A percentile compares a stretch with the other conserved stretches of the same genome.
Evolutionary conservation across 768 basidiomycete species (phyloP).

Genomic region (Pleurotus djamor): DNA sequence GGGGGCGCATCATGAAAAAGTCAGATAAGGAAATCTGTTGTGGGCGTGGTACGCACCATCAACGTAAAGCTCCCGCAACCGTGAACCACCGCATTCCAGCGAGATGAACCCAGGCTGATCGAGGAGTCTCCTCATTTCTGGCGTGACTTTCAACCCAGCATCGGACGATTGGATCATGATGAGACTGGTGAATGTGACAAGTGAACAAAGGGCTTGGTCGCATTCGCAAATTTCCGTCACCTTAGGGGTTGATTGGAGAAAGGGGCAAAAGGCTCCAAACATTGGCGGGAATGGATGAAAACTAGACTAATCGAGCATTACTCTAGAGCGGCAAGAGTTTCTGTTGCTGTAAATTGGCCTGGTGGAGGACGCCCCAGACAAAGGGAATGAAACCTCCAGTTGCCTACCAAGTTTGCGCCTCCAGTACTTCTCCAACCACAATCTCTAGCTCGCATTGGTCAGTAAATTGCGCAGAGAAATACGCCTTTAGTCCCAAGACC

Average conservation of each 20-base stretch:
- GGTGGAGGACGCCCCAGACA: too few relatives aligned
- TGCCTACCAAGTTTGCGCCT: constrained; percentile 33
- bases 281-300: too few relatives aligned
- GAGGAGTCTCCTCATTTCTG: constrained; percentile 24
- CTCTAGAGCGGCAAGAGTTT: too few relatives aligned
- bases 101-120: constrained; percentile 23
- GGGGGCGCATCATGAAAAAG: too few relatives aligned
- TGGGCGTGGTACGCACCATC: constrained; percentile 16
- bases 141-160: constrained; percentile 25
- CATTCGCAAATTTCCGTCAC: not conserved
- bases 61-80: constrained; percentile 23
- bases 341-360: too few relatives aligned
- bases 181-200: not conserved
- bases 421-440: constrained; percentile 48
- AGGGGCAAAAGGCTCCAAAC: too few relatives aligned
- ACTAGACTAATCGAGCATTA: too few relatives aligned
- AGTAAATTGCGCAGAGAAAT: constrained; percentile 52
- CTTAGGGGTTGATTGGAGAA: too few relatives aligned
- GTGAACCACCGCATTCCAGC: constrained; percentile 20
- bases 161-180: not conserved
- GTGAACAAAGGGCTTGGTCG: not conserved
- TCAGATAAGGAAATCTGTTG: too few relatives aligned
- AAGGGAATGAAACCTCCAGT: too few relatives aligned
- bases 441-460: constrained; percentile 44
- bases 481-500: constrained; percentile 44